A percentile compares a stretch with the other conserved stretches of the same genome.
Conservation (phyloP, 2,329 filamentous ascomycete species). For the Diaporthe vexans region DNA sequence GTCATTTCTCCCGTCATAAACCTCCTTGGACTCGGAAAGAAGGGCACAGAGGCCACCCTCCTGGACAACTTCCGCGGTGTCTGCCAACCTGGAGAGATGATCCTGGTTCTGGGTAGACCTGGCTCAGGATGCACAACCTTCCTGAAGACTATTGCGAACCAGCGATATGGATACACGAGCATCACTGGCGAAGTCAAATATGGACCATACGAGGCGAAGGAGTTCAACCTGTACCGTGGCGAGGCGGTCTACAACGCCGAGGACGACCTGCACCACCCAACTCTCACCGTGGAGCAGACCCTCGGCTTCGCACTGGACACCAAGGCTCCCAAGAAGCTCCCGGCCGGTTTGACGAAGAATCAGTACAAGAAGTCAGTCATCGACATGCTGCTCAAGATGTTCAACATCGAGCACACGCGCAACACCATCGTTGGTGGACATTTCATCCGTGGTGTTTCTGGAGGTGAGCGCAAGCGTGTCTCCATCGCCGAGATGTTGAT, state of each 20-base stretch:
- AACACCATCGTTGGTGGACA: slow-evolving; percentile 88
- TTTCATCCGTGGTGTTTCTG: slow-evolving; percentile 84
- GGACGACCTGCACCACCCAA: slow-evolving; percentile 88
- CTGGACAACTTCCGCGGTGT: slow-evolving; percentile 79
- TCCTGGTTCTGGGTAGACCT: slow-evolving; percentile 83
- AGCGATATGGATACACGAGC: slow-evolving; percentile 69
- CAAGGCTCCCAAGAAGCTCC: slow-evolving; percentile 86
- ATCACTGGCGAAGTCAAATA: slow-evolving; percentile 80
- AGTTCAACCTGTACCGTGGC: slow-evolving; percentile 82
- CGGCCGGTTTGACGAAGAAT: slow-evolving; percentile 77
- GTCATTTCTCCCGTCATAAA: slow-evolving; percentile 74
- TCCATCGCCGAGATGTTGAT: slow-evolving; percentile 88
- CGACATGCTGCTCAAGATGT: slow-evolving; percentile 85
- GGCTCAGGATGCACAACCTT: slow-evolving; percentile 81
- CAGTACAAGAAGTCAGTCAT: slow-evolving; percentile 85
- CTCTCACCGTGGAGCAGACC: slow-evolving; percentile 89
- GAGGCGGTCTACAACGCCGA: slow-evolving; percentile 90
- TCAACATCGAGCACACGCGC: slow-evolving; percentile 91
- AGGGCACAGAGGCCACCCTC: slow-evolving; percentile 80
- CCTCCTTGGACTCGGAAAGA: slow-evolving; percentile 75
- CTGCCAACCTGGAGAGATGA: slow-evolving; percentile 87
- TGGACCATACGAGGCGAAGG: slow-evolving; percentile 78
- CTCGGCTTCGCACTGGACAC: slow-evolving; percentile 87
- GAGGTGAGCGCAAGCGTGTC: slow-evolving; percentile 84
- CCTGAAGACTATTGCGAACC: slow-evolving; percentile 77